Conservation (phyloP, 257 asterid species). For the Henckelia pumila region DNA sequence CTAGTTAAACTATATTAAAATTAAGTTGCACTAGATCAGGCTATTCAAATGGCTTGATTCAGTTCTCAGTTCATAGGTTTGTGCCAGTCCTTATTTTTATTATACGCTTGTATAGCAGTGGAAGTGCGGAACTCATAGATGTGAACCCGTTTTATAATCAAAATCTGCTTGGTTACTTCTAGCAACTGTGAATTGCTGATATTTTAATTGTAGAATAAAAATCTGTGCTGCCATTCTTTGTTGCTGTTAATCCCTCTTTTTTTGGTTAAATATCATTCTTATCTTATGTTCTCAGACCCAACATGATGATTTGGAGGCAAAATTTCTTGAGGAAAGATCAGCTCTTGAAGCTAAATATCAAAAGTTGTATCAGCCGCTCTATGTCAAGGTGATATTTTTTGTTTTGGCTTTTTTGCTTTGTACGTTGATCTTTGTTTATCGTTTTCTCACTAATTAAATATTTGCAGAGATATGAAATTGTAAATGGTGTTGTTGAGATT, state of each 20-base stretch:
- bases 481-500: conserved; percentile 65
- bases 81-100: background rate
- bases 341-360: conserved; percentile 67
- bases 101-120: background rate
- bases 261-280: background rate
- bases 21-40: too few relatives aligned
- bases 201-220: background rate
- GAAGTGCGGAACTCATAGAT: background rate
- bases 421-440: background rate
- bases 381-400: conserved; percentile 40
- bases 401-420: background rate
- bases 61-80: background rate
- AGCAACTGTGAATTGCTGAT: background rate
- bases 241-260: background rate
- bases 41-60: background rate
- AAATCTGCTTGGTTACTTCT: background rate
- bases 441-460: background rate
- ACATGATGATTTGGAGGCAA: conserved; percentile 61
- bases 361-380: conserved; percentile 50
- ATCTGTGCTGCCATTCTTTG: background rate
- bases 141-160: background rate
- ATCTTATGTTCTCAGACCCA: conserved; percentile 33
- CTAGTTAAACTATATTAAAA: background rate
- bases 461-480: conserved; percentile 70
- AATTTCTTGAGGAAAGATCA: conserved; percentile 57